phyloP scores from a whole-genome alignment of 2,329 filamentous ascomycete genomes.

The Trichoderma atroviride region DNA sequence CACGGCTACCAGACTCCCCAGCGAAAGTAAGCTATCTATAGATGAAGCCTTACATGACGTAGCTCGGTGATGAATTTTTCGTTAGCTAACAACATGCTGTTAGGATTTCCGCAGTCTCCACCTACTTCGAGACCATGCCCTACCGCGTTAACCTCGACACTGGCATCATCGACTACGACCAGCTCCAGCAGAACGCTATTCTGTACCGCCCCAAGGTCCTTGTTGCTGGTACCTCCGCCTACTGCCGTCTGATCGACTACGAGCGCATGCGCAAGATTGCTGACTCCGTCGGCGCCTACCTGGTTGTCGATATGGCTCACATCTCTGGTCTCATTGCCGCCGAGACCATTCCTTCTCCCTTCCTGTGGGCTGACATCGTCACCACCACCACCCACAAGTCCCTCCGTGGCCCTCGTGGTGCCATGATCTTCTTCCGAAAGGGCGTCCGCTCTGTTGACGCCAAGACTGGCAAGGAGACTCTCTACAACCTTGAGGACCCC shows the following conservation, averaged over 20 bases:
- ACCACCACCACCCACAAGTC: slow-evolving; percentile 99
- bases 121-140: slow-evolving; percentile 98
- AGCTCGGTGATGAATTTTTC: neutral
- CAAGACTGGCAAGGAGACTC: slow-evolving; percentile 85
- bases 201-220: slow-evolving; percentile 96
- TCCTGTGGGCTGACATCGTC: slow-evolving; percentile 90
- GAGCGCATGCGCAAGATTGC: slow-evolving; percentile 94
- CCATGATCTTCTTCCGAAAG: slow-evolving; percentile 99
- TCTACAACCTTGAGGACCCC: slow-evolving; percentile 91
- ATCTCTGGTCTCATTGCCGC: slow-evolving; percentile 95
- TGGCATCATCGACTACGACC: slow-evolving; percentile 96
- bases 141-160: slow-evolving; percentile 90
- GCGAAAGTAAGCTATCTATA: slow-evolving; percentile 68
- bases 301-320: slow-evolving; percentile 97
- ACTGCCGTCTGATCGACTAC: slow-evolving; percentile 98
- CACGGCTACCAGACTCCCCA: slow-evolving; percentile 97
- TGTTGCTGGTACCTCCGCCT: slow-evolving; percentile 94
- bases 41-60: neutral
- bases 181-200: slow-evolving; percentile 83
- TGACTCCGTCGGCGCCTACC: slow-evolving; percentile 89
- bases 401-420: slow-evolving; percentile 91
- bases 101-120: slow-evolving; percentile 92
- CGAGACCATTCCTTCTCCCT: slow-evolving; percentile 90
- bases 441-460: slow-evolving; percentile 86
- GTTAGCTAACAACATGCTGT: slow-evolving; percentile 15